Evolutionary conservation across 257 asterid genomes (phyloP).

Genomic region (Solanum commersonii): DNA sequence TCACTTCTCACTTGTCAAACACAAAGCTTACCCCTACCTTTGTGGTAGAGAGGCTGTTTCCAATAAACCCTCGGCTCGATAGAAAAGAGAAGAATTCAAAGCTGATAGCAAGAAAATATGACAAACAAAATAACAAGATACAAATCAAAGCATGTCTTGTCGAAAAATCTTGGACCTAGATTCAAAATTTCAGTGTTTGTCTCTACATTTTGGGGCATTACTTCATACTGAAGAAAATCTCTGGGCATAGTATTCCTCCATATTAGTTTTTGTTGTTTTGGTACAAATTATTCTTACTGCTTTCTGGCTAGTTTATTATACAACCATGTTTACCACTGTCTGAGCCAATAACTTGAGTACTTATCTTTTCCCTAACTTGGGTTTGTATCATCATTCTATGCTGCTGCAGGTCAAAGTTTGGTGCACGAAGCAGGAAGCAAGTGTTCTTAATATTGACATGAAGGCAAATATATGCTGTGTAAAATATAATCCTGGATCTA

Average conservation of each 20-base stretch:
- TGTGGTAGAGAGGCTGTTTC: neutral
- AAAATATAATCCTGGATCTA: slow-evolving; percentile 41
- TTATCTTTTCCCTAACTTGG: neutral
- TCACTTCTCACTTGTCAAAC: neutral
- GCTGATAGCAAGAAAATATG: neutral
- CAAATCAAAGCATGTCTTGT: neutral
- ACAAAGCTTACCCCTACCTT: neutral
- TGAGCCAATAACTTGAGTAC: neutral
- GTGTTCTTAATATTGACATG: slow-evolving; percentile 36
- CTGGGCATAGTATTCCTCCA: neutral
- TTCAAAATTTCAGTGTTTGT: neutral
- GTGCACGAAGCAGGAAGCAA: slow-evolving; percentile 39
- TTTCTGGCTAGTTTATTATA: neutral
- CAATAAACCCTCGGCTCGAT: neutral
- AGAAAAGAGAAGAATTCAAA: neutral
- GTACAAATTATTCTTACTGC: neutral
- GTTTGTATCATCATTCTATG: neutral
- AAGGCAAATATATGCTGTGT: slow-evolving; percentile 41
- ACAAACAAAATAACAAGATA: neutral
- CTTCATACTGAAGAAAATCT: neutral
- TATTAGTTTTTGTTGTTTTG: neutral
- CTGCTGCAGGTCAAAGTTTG: slow-evolving; percentile 35
- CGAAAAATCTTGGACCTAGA: neutral
- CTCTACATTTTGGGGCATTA: neutral
- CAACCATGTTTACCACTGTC: neutral